Evolutionary conservation across 352 stramenopile species (phyloP).

Genomic region (Phytophthora pini): DNA sequence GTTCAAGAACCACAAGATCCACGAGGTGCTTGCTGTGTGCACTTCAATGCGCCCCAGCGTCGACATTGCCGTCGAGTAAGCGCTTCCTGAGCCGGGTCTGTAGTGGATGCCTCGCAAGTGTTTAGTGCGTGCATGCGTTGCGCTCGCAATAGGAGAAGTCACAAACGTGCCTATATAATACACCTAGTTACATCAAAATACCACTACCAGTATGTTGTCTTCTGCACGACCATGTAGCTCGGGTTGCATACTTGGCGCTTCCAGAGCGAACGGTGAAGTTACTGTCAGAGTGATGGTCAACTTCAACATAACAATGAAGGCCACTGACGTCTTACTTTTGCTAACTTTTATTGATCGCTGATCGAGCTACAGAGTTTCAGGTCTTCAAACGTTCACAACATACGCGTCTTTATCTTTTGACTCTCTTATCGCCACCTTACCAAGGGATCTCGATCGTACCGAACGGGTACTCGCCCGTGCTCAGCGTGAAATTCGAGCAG

Average conservation of each 20-base stretch:
- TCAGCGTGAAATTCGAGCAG: constrained; percentile 47
- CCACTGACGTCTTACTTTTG: too few relatives aligned
- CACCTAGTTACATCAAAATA: constrained; percentile 17
- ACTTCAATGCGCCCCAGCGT: constrained; percentile 96
- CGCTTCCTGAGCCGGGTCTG: constrained; percentile 9
- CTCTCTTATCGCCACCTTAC: neutral
- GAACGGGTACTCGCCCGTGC: constrained; percentile 34
- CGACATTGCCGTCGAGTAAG: constrained; percentile 93
- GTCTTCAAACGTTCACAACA: too few relatives aligned
- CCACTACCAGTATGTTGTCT: too few relatives aligned
- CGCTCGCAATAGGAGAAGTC: constrained; percentile 9
- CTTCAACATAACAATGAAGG: neutral
- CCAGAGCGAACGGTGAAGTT: too few relatives aligned
- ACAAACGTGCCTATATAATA: constrained; percentile 29
- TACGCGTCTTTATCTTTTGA: too few relatives aligned
- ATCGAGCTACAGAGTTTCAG: too few relatives aligned
- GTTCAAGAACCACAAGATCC: constrained; percentile 97
- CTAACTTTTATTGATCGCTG: too few relatives aligned
- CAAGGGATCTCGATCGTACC: constrained; percentile 29
- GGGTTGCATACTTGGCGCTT: too few relatives aligned
- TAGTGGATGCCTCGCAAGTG: constrained; percentile 19
- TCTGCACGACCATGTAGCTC: too few relatives aligned
- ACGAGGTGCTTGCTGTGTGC: constrained; percentile 96
- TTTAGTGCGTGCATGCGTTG: constrained; percentile 22
- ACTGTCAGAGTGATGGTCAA: neutral